Percentiles rank a stretch among this genome's conserved stretches.
These are phyloP conservation scores for Penicillium subrubescens DNA, from an alignment of 495 filamentous ascomycete genomes.

Conservation along the genomic window DNA sequence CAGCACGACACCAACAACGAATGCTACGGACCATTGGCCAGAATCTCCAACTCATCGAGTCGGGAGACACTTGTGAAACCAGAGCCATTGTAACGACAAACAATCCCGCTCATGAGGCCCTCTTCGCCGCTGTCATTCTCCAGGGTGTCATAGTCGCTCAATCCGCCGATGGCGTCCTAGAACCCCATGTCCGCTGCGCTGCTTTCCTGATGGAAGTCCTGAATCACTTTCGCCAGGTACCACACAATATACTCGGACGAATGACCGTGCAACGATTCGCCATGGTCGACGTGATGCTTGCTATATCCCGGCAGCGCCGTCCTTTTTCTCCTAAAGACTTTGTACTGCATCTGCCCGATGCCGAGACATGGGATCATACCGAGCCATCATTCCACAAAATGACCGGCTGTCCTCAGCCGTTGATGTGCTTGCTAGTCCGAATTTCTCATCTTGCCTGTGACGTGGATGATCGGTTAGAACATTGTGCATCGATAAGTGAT, in stretches of 20 bases:
- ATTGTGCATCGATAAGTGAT: neutral
- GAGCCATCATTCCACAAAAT: slow-evolving; percentile 35
- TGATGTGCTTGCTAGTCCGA: slow-evolving; percentile 31
- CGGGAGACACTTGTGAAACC: slow-evolving; percentile 1
- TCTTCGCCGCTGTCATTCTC: slow-evolving; percentile 28
- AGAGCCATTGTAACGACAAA: slow-evolving; percentile 4
- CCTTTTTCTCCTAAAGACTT: slow-evolving; percentile 28
- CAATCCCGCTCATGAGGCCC: slow-evolving; percentile 22
- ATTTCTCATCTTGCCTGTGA: slow-evolving; percentile 32
- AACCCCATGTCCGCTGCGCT: slow-evolving; percentile 32
- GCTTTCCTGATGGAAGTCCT: slow-evolving; percentile 31
- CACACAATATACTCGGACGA: slow-evolving; percentile 18
- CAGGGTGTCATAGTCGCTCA: slow-evolving; percentile 32
- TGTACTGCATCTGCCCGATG: slow-evolving; percentile 24
- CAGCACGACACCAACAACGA: slow-evolving; percentile 29
- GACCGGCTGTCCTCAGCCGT: slow-evolving; percentile 34
- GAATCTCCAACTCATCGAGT: slow-evolving; percentile 19
- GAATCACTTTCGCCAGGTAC: slow-evolving; percentile 20
- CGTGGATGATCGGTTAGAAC: slow-evolving; percentile 17
- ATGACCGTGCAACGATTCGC: slow-evolving; percentile 30
- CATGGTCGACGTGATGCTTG: slow-evolving; percentile 36
- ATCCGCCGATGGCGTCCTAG: slow-evolving; percentile 28
- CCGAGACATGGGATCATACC: slow-evolving; percentile 24
- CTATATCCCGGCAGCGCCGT: slow-evolving; percentile 31
- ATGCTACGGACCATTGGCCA: slow-evolving; percentile 30